Conservation (phyloP, 208 protist genomes). For the Leishmania turanica region DNA sequence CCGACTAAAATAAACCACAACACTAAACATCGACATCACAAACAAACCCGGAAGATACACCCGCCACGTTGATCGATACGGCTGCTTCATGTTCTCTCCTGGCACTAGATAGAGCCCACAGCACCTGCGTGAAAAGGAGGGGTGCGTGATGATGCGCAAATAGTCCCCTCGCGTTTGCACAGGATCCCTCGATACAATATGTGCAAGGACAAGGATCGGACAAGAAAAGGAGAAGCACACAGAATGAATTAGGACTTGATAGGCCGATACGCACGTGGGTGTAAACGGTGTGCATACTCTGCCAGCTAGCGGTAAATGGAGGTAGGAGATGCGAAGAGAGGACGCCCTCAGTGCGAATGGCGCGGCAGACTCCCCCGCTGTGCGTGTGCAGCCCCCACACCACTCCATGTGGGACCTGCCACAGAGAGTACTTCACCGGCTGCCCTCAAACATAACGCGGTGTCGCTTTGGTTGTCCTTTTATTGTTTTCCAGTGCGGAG, state of each 20-base stretch:
- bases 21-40: conserved; percentile 64
- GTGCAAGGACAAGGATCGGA: neutral
- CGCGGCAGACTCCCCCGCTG: neutral
- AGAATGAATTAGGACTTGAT: neutral
- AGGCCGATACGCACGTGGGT: neutral
- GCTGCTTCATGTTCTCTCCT: conserved; percentile 52
- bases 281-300: too few species aligned
- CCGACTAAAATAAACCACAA: conserved; percentile 73
- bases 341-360: too few species aligned
- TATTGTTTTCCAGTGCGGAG: neutral
- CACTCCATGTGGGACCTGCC: neutral
- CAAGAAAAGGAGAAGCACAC: neutral
- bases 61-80: conserved; percentile 76
- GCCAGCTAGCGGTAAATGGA: neutral
- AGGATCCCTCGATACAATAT: neutral
- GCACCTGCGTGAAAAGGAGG: neutral
- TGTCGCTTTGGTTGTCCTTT: neutral
- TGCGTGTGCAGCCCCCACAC: neutral
- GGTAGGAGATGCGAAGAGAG: neutral
- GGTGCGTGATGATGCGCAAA: neutral
- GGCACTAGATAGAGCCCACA: neutral
- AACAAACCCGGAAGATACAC: conserved; percentile 83
- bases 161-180: neutral
- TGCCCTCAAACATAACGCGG: neutral
- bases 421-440: neutral